Conservation (phyloP, 2,329 filamentous ascomycete species). For the Colletotrichum filicis region DNA sequence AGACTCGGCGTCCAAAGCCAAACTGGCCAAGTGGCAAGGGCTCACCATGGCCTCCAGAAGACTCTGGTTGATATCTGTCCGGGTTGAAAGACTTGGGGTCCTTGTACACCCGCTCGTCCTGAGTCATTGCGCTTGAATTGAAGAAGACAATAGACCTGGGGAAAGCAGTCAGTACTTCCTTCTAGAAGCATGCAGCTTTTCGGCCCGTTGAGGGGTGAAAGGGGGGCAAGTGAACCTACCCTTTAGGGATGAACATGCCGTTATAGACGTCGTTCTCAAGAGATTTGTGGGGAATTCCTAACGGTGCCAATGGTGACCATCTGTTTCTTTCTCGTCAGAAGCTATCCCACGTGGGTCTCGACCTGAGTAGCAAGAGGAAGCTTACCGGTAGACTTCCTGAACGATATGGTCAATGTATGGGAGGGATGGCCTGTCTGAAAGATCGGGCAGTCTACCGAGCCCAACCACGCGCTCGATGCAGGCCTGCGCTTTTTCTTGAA, state of each 20-base stretch:
- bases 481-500: constrained; percentile 58
- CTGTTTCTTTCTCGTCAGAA: constrained; percentile 38
- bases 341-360: background rate
- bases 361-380: background rate
- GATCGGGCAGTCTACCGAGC: constrained; percentile 54
- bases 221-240: constrained; percentile 39
- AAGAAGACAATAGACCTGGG: constrained; percentile 49
- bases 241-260: constrained; percentile 67
- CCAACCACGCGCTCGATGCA: constrained; percentile 60
- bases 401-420: constrained; percentile 51
- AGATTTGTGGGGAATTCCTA: constrained; percentile 65
- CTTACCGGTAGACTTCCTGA: constrained; percentile 50
- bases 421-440: constrained; percentile 55
- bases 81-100: constrained; percentile 58
- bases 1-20: constrained; percentile 47
- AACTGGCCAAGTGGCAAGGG: constrained; percentile 55
- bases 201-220: constrained; percentile 11
- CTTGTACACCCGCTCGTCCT: constrained; percentile 51
- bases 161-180: constrained; percentile 20
- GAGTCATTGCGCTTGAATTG: constrained; percentile 57
- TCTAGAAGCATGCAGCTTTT: constrained; percentile 30
- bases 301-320: constrained; percentile 56
- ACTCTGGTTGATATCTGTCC: constrained; percentile 51
- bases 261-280: constrained; percentile 66
- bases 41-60: constrained; percentile 47